Evolutionary conservation across 2,329 filamentous ascomycete species (phyloP), one percentile per base, ranked within the genome.

Genomic region (Cadophora sp.): DNA sequence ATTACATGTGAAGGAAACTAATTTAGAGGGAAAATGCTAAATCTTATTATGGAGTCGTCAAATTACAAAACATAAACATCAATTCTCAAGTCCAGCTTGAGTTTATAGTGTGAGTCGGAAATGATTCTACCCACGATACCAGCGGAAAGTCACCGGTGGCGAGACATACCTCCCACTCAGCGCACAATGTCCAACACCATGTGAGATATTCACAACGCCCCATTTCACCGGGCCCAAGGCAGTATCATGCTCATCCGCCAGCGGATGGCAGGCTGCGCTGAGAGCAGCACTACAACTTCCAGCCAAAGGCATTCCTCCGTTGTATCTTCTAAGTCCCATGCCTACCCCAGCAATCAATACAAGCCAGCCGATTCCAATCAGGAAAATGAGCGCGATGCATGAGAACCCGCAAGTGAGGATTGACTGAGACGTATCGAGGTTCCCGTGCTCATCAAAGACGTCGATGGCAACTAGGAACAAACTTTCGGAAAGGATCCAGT

Each of bases 401-500:
- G 71, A 74, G 47, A 70, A 75, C 13, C 73, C 73, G 36, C 66
- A 68, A 7, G 67, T 69, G 5, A 70, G 62, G 14, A 71, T 68
- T 11, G 67, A 71, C 13, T 67, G 48, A 5, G 67, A 65, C 9
- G 30, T 30, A 39, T 69, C 64, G 20, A 68, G 51, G 14, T 60
- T 60, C 18, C 69, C 66, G 4, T 62, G 24, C 24, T 68, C 61
- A 65, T 73, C 60, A 43, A 66, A 67, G 50, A 73, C 62, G 20
- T 73, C 56, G 41, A 80, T 76, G 6, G 73, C 71, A 4, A 76
- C 78, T 0, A 80, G 71, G 68, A 79, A 81, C 0, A 81, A 50
- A 51, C 73, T 74, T 62, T 80, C 78, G 0, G 80, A 81, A 3
- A 79, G 72, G 7, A 81, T 73, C 80, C 80, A 82, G 65, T 82